A percentile compares a stretch with the other conserved stretches of the same genome.
Evolutionary conservation across 2,329 filamentous ascomycete species (phyloP).

Genomic region (Xylaria sp.): DNA sequence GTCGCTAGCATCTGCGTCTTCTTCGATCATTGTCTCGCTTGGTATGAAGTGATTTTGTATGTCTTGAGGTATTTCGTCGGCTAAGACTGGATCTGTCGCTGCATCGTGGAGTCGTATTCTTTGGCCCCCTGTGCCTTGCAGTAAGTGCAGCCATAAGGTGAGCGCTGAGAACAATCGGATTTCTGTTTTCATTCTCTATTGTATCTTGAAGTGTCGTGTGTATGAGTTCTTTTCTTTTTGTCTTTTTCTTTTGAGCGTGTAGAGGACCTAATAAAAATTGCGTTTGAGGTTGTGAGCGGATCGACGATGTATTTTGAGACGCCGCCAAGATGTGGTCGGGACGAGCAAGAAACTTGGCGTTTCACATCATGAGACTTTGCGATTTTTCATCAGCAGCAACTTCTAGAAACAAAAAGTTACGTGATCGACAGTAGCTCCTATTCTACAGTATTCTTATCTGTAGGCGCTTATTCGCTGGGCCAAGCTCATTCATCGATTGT

Average conservation of each 20-base stretch:
- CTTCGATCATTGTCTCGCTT: slow-evolving; percentile 40
- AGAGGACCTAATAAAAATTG: background rate
- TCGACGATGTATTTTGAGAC: slow-evolving; percentile 37
- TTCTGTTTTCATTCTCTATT: slow-evolving; percentile 10
- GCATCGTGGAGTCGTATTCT: slow-evolving; percentile 37
- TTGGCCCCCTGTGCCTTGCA: slow-evolving; percentile 31
- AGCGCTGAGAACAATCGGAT: slow-evolving; percentile 27
- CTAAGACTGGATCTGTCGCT: slow-evolving; percentile 30
- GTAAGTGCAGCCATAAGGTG: slow-evolving; percentile 21
- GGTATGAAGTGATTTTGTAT: slow-evolving; percentile 33
- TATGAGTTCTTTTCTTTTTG: background rate
- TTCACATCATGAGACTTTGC: slow-evolving; percentile 35
- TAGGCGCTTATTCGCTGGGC: too few species aligned
- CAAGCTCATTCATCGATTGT: too few species aligned
- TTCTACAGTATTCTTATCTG: too few species aligned
- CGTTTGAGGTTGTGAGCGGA: slow-evolving; percentile 24
- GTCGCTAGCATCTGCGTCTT: slow-evolving; percentile 17
- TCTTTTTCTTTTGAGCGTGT: background rate
- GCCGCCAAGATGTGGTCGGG: slow-evolving; percentile 38
- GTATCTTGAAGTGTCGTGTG: slow-evolving; percentile 3
- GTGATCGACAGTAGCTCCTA: too few species aligned
- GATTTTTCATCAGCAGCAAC: too few species aligned
- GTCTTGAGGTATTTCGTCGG: slow-evolving; percentile 35
- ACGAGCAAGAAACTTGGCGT: slow-evolving; percentile 43
- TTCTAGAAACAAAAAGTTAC: too few species aligned